Evolutionary conservation across 2,329 filamentous ascomycete genomes (phyloP).

Genomic region (Teratosphaeria nubilosa): DNA sequence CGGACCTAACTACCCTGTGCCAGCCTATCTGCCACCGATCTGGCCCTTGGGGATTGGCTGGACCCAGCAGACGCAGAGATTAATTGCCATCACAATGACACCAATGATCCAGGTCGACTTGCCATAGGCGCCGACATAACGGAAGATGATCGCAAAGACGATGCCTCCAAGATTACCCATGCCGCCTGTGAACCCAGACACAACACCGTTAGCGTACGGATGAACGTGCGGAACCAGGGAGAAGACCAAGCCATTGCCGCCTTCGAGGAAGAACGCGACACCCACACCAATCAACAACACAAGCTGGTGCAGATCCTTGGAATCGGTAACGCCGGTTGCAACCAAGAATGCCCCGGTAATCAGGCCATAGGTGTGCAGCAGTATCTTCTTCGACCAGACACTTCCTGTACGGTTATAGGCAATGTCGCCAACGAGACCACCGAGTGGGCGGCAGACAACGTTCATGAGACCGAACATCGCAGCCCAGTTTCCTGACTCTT

Average conservation of each 20-base stretch:
- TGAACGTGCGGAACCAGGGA: constrained; percentile 79
- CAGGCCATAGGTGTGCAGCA: constrained; percentile 47
- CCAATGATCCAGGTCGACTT: constrained; percentile 76
- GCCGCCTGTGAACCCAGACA: constrained; percentile 70
- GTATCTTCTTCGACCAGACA: constrained; percentile 56
- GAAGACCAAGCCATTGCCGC: constrained; percentile 78
- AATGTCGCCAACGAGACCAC: constrained; percentile 50
- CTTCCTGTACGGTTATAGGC: constrained; percentile 42
- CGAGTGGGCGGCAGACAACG: constrained; percentile 55
- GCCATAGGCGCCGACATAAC: constrained; percentile 61
- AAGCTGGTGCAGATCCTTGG: constrained; percentile 53
- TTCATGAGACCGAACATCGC: constrained; percentile 70
- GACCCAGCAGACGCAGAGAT: constrained; percentile 56
- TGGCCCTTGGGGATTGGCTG: constrained; percentile 46
- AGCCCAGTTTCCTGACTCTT: constrained; percentile 50
- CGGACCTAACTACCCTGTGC: background rate
- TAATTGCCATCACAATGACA: constrained; percentile 59
- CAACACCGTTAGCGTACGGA: constrained; percentile 67
- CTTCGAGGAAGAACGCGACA: constrained; percentile 73
- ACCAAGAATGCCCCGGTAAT: constrained; percentile 50
- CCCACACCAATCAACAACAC: constrained; percentile 67
- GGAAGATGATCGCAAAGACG: constrained; percentile 72
- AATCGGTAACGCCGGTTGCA: constrained; percentile 54
- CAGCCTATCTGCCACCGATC: constrained; percentile 32
- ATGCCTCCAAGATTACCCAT: constrained; percentile 78